Conservation (phyloP, 2,329 filamentous ascomycete species). For the Penicillium sp. region DNA sequence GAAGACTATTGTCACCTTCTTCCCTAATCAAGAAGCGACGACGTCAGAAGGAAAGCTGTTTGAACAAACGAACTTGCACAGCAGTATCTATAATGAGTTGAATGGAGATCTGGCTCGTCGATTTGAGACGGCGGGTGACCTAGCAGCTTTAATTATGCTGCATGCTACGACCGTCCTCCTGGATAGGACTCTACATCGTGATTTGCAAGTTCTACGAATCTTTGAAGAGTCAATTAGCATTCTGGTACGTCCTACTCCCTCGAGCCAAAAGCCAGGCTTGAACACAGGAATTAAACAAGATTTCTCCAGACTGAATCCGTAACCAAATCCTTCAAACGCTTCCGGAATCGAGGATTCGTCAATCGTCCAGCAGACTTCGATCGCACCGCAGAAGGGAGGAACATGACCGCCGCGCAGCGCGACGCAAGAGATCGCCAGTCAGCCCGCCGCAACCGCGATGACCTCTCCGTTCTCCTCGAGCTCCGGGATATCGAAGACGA, state of each 20-base stretch:
- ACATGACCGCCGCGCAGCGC: slow-evolving; percentile 36
- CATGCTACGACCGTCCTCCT: slow-evolving; percentile 65
- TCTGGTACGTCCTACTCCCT: slow-evolving; percentile 46
- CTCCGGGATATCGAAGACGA: slow-evolving; percentile 67
- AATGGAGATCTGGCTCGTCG: slow-evolving; percentile 65
- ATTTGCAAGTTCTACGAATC: slow-evolving; percentile 65
- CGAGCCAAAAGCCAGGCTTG: background rate
- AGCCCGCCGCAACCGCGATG: slow-evolving; percentile 63
- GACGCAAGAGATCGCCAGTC: slow-evolving; percentile 51
- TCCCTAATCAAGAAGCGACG: slow-evolving; percentile 38
- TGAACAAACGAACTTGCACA: slow-evolving; percentile 60
- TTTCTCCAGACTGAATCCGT: slow-evolving; percentile 59
- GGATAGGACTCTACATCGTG: slow-evolving; percentile 61
- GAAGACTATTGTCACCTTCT: slow-evolving; percentile 38
- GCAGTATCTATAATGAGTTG: slow-evolving; percentile 66
- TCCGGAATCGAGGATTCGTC: slow-evolving; percentile 60
- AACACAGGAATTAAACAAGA: background rate
- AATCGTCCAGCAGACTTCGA: slow-evolving; percentile 41
- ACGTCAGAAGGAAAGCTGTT: slow-evolving; percentile 38
- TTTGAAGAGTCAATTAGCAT: slow-evolving; percentile 69
- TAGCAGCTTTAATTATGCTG: slow-evolving; percentile 63
- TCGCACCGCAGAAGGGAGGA: slow-evolving; percentile 31
- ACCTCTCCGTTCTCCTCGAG: slow-evolving; percentile 64
- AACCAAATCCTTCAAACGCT: slow-evolving; percentile 63
- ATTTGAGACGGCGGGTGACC: slow-evolving; percentile 63